Base-by-base conservation (phyloP, 2,329 filamentous ascomycete genomes). In the Pseudopithomyces chartarum region DNA sequence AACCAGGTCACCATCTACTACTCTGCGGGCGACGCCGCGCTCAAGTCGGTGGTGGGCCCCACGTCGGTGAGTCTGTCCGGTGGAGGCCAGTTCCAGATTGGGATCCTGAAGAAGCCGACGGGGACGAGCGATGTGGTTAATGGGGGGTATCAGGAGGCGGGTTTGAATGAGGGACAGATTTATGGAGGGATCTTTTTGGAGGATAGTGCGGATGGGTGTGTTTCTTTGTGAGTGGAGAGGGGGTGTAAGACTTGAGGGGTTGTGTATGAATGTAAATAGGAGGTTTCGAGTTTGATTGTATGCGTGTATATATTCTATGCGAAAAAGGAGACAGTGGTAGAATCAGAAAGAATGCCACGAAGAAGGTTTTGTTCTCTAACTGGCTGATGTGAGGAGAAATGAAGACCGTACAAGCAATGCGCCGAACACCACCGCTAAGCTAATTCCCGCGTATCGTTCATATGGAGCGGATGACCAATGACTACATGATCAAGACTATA, bases 1-100 rank as follows among this genome's bases (percentile, higher is more conserved):
- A 82, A 84, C 83, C 85, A 72, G 45, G 80, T 83, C 1, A 80
- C 84, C 48, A 80, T 86, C 43, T 85, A 82, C 73, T 87, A 86
- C 76, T 87, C 85, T 1, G 73, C 75, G 17, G 81, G 79, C 42
- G 67, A 68, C 29, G 67, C 70, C 1, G 69, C 80, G 0, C 81
- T 88, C 29, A 73, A 77, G 32, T 68, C 75, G 1, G 80, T 82
- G n/a, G 84, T 79, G 0, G 70, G 76, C 17, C 73, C 80, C 0
- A 64, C 82, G 0, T 20, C 72, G 39, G 84, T 85, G 62, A 79
- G 86, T 61, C 77, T 86, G 54, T 78, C 79, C 39, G 85, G 85
- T 5, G 79, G 82, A 53, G 86, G 86, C 20, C 84, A 87, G 68
- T 87, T 81, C 70, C 86, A 88, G 68, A 81, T 88, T 50, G 86